Conservation (phyloP, 805 yeast genomes). For the Priceomyces melissophilus region DNA sequence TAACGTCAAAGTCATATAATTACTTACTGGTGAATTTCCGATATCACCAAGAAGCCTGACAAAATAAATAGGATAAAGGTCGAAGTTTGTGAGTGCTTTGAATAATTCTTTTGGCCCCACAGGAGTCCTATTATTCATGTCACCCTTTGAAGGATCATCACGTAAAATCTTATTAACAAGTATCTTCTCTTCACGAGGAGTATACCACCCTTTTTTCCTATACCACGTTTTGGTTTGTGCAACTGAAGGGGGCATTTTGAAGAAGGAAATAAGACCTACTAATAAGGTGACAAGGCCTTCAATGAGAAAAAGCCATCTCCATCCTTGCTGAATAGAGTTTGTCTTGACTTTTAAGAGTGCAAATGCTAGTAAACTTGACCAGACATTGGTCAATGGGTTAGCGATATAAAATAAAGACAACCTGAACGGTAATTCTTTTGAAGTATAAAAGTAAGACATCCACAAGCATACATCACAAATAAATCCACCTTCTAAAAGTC, state of each 20-base stretch:
- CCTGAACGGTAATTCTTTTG: constrained; percentile 54
- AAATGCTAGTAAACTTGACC: constrained; percentile 17
- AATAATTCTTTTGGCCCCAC: constrained; percentile 16
- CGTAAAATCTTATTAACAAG: constrained; percentile 24
- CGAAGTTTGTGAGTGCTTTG: constrained; percentile 18
- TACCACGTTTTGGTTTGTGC: constrained; percentile 50
- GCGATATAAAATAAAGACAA: constrained; percentile 59
- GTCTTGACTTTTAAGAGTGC: constrained; percentile 16
- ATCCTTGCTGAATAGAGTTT: constrained; percentile 21
- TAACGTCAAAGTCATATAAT: constrained; percentile 48
- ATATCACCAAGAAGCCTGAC: constrained; percentile 37
- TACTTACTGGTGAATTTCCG: constrained; percentile 14
- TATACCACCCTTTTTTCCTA: constrained; percentile 41
- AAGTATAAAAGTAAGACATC: constrained; percentile 64
- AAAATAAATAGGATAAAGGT: constrained; percentile 25
- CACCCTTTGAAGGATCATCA: constrained; percentile 29
- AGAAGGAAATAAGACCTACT: constrained; percentile 47
- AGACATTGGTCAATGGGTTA: constrained; percentile 44
- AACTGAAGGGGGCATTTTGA: constrained; percentile 53
- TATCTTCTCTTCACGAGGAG: constrained; percentile 23
- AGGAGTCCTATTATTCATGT: constrained; percentile 26
- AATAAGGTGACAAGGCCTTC: constrained; percentile 57
- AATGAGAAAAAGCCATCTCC: constrained; percentile 66
- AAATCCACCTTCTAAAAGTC: constrained; percentile 65
- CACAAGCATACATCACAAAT: constrained; percentile 63